phyloP scores from a whole-genome alignment of 1,139 yeast genomes.

The Nakaseomyces nivariensis region DNA sequence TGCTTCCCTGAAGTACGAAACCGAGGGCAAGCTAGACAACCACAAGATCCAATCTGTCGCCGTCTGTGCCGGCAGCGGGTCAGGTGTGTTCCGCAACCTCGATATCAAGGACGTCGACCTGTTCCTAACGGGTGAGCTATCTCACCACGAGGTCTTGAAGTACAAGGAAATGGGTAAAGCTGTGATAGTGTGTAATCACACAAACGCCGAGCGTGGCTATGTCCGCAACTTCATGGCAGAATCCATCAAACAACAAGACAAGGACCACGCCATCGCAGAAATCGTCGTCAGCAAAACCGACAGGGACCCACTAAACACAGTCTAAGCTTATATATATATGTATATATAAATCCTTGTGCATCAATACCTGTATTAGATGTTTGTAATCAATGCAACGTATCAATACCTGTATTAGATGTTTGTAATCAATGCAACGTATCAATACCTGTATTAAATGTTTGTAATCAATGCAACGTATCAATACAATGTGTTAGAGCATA shows the following conservation, averaged over 20 bases:
- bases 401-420: too few species aligned
- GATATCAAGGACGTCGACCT: constrained; percentile 49
- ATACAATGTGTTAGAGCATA: too few species aligned
- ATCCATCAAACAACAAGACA: constrained; percentile 30
- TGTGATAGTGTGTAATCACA: constrained; percentile 75
- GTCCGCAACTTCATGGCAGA: constrained; percentile 40
- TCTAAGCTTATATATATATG: constrained; percentile 5
- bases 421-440: too few species aligned
- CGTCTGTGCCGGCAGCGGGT: constrained; percentile 94
- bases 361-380: too few species aligned
- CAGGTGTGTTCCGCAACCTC: constrained; percentile 39
- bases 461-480: too few species aligned
- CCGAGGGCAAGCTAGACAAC: constrained; percentile 20
- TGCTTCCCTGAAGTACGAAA: constrained; percentile 36
- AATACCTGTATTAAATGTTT: too few species aligned
- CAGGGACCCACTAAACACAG: constrained; percentile 40
- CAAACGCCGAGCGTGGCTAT: constrained; percentile 88
- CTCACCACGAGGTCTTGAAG: constrained; percentile 81
- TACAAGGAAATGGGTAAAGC: constrained; percentile 63
- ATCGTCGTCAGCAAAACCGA: constrained; percentile 39
- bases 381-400: too few species aligned
- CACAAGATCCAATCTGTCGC: constrained; percentile 51
- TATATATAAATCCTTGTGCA: too few species aligned
- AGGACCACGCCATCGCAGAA: neutral
- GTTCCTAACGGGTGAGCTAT: constrained; percentile 81